phyloP scores from a whole-genome alignment of 1,284 basidiomycete genomes.

The Ganoderma leucocontextum region DNA sequence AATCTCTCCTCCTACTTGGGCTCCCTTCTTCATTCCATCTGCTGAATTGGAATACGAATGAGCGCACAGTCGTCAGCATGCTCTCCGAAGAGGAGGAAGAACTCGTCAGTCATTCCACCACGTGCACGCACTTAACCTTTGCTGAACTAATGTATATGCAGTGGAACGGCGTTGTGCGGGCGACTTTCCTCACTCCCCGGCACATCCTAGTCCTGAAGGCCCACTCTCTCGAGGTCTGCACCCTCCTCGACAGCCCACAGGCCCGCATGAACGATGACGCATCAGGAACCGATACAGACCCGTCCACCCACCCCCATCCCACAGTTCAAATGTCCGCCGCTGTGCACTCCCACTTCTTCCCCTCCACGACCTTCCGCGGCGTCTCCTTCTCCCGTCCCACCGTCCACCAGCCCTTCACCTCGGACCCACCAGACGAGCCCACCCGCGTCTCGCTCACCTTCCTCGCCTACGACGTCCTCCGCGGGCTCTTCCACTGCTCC shows the following conservation, averaged over 20 bases:
- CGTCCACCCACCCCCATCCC: background rate
- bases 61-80: conserved; percentile 34
- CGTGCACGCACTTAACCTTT: background rate
- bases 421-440: conserved; percentile 3
- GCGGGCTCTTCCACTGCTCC: conserved; percentile 59
- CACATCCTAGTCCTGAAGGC: conserved; percentile 57
- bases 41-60: conserved; percentile 42
- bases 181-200: conserved; percentile 56
- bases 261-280: conserved; percentile 2
- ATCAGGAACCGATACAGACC: background rate
- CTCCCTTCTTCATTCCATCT: conserved; percentile 39
- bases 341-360: conserved; percentile 40
- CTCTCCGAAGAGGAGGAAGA: conserved; percentile 39
- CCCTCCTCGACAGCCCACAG: conserved; percentile 33
- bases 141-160: conserved; percentile 32
- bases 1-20: conserved; percentile 41
- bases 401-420: background rate
- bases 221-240: conserved; percentile 58
- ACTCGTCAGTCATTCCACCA: conserved; percentile 34
- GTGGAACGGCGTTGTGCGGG: conserved; percentile 59
- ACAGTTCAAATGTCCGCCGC: conserved; percentile 33
- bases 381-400: conserved; percentile 48
- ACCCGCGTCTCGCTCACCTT: conserved; percentile 43
- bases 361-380: conserved; percentile 50
- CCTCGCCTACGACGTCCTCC: conserved; percentile 60